phyloP scores from a whole-genome alignment of 768 basidiomycete species.

The Mycena galopus region DNA sequence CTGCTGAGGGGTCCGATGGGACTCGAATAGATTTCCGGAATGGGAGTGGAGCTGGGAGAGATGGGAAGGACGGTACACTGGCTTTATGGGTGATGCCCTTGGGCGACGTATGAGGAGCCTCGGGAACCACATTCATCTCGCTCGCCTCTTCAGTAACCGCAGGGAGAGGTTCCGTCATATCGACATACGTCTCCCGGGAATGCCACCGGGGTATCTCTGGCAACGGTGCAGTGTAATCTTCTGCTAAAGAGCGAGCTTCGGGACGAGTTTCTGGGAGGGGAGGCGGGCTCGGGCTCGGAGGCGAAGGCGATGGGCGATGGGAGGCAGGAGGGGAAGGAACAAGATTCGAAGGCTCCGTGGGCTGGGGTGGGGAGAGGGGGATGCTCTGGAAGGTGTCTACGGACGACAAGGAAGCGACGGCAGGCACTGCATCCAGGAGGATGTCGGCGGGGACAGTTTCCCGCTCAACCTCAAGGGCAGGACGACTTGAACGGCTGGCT shows the following conservation, averaged over 20 bases:
- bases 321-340: constrained; percentile 10
- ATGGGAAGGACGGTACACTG: constrained; percentile 63
- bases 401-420: constrained; percentile 47
- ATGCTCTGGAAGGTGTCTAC: constrained; percentile 54
- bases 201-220: constrained; percentile 32
- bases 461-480: neutral
- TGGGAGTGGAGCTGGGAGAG: constrained; percentile 77
- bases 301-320: constrained; percentile 3
- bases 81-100: constrained; percentile 52
- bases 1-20: constrained; percentile 58
- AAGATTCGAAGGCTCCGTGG: constrained; percentile 11
- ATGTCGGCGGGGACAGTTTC: constrained; percentile 22
- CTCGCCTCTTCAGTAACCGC: constrained; percentile 6
- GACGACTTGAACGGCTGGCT: neutral
- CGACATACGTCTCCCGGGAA: constrained; percentile 5
- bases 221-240: constrained; percentile 13
- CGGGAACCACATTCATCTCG: constrained; percentile 18
- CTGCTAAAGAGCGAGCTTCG: neutral
- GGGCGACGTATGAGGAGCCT: constrained; percentile 28
- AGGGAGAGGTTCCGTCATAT: constrained; percentile 21
- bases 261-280: neutral
- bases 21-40: constrained; percentile 76
- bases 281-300: neutral
- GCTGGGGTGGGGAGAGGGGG: constrained; percentile 51
- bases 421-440: constrained; percentile 23